A percentile compares a stretch with the other conserved stretches of the same genome.
These are phyloP conservation scores for Apophysomyces ossiformis DNA, from an alignment of 371 early-diverging fungal genomes.

Conservation along the genomic window DNA sequence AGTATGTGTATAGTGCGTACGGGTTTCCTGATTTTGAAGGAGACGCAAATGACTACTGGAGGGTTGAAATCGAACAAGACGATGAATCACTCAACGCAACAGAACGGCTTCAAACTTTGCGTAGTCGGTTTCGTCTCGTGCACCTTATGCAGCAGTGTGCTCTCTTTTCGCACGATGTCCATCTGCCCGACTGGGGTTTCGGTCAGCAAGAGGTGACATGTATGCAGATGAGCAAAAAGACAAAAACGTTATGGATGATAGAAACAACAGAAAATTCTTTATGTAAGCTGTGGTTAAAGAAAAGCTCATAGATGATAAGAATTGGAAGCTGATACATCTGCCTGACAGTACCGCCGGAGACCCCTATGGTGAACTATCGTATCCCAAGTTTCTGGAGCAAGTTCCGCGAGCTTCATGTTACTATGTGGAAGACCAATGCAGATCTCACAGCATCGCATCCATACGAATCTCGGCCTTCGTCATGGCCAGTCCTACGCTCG, in stretches of 20 bases:
- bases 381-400: constrained; percentile 74
- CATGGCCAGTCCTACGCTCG: constrained; percentile 86
- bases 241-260: constrained; percentile 73
- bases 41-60: constrained; percentile 73
- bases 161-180: constrained; percentile 80
- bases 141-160: constrained; percentile 79
- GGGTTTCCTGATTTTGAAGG: constrained; percentile 54
- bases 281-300: constrained; percentile 43
- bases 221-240: constrained; percentile 67
- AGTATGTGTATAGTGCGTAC: constrained; percentile 50
- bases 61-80: constrained; percentile 71
- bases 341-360: constrained; percentile 44
- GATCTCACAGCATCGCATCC: constrained; percentile 87
- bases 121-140: constrained; percentile 75
- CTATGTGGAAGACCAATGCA: constrained; percentile 85
- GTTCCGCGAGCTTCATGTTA: constrained; percentile 78
- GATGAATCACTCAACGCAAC: constrained; percentile 62
- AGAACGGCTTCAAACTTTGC: constrained; percentile 64
- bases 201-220: constrained; percentile 95
- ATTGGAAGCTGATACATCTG: not conserved
- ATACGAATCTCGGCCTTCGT: constrained; percentile 79
- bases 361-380: constrained; percentile 48
- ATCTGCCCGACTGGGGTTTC: constrained; percentile 97
- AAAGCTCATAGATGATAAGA: not conserved
- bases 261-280: constrained; percentile 56